Evolutionary conservation across 129 eudicot species (phyloP), one percentile per base, ranked within the genome.

Genomic region (Flaveria brownii): DNA sequence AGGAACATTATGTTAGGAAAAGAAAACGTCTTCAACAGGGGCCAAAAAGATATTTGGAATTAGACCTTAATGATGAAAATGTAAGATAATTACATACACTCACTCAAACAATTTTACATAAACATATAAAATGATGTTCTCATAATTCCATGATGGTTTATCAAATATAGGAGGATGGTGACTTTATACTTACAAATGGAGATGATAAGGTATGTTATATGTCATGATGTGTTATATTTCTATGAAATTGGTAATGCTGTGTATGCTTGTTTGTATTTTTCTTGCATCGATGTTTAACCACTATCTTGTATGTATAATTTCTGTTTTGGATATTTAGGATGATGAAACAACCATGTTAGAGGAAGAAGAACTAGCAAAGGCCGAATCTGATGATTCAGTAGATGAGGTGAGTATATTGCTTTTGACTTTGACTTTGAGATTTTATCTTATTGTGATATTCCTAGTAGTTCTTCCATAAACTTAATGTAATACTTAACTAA

Each of bases 281-380:
- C 23, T 63, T 63, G 46, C 45, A 63, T 63, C 8, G 22, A 6
- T 15, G 5, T 30, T 30, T 28, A 30, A 28, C 42, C 43, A 16
- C 18, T 63, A 63, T 63, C 45, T 63, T 15, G 43, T 14, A 6
- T 63, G 68, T 63, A 30, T 28, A 14, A 4, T 13, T 14, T 14
- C 28, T 49, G 30, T 30, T 64, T 57, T 41, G 51, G 2, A 3
- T 76, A 7, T 77, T 61, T 79, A 95, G 97, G 99, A 95, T 85
- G 99, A 95, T 76, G 99, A 95, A 84, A 83, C 99, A 42, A 91
- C 99, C 22, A 86, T 95, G 77, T 66, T 82, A 65, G 99, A 95
- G 86, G 99, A 95, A 89, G 99, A 95, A 74, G 90, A 88, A 70
- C 65, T 89, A 65, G 96, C 90, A 50, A 88, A 91, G 69, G 77